These are phyloP conservation scores for Citrus reticulata DNA, from an alignment of 345 rosid genomes.

Conservation along the genomic window DNA sequence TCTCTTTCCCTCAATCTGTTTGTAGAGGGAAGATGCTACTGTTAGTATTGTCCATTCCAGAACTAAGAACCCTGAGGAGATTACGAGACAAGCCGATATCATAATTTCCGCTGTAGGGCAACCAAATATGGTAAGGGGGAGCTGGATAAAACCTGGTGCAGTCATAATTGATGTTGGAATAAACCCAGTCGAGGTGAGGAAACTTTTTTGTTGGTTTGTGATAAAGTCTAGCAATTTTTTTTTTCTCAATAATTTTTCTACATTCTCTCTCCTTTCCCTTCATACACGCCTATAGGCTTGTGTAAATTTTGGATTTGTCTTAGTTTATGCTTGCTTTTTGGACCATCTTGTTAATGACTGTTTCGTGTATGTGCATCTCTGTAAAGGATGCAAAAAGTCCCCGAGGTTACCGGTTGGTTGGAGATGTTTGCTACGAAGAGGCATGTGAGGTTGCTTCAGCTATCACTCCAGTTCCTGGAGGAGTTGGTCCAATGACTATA, in stretches of 20 bases:
- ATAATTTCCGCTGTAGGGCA: conserved; percentile 76
- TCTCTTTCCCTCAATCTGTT: conserved; percentile 1
- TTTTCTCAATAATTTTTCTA: too few species aligned
- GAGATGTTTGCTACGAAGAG: conserved; percentile 82
- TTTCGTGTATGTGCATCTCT: conserved; percentile 7
- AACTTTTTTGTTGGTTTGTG: not conserved
- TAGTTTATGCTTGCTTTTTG: not conserved
- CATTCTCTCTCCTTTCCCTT: not conserved
- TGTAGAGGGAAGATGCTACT: conserved; percentile 81
- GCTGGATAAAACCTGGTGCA: conserved; percentile 91
- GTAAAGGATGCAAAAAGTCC: conserved; percentile 52
- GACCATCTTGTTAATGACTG: not conserved
- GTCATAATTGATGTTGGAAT: conserved; percentile 89
- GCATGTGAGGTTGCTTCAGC: conserved; percentile 73
- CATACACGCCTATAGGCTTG: not conserved
- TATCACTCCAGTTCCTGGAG: conserved; percentile 83
- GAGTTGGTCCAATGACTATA: conserved; percentile 93
- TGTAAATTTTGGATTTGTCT: not conserved
- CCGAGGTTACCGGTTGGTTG: conserved; percentile 68
- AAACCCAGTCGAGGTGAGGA: conserved; percentile 69
- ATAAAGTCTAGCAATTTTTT: not conserved
- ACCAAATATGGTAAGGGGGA: conserved; percentile 78
- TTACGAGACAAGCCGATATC: conserved; percentile 72
- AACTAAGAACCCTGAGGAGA: conserved; percentile 74
- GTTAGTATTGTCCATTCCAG: conserved; percentile 73